Evolutionary conservation across 176 grass and related monocot species (phyloP).

Genomic region (bread wheat (Triticum aestivum)): IWGSC_CS_RefSeq_v2.1 NC_057798.1:673102463-673102962

Average conservation of each 20-base stretch:
- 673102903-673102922: conserved; percentile 10
- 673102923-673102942: conserved; percentile 1
- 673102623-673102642: conserved; percentile 74
- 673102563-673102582: conserved; percentile 19
- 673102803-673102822: conserved; percentile 82
- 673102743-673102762: conserved; percentile 59
- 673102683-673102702: conserved; percentile 93
- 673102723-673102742: conserved; percentile 76
- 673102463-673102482: too few relatives aligned
- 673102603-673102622: conserved; percentile 81
- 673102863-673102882: conserved; percentile 37
- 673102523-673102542: background rate
- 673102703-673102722: conserved; percentile 74
- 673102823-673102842: conserved; percentile 71
- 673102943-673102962: background rate
- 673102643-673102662: conserved; percentile 43
- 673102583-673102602: conserved; percentile 68
- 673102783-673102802: conserved; percentile 79
- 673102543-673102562: background rate
- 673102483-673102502: too few relatives aligned
- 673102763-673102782: conserved; percentile 65
- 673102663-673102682: conserved; percentile 42
- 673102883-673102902: conserved; percentile 2
- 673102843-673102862: conserved; percentile 83
- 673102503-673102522: too few relatives aligned